Evolutionary conservation across 331 rosid species (phyloP), one percentile per base, ranked within the genome.

Genomic region (Rhamnella rubrinervis): DNA sequence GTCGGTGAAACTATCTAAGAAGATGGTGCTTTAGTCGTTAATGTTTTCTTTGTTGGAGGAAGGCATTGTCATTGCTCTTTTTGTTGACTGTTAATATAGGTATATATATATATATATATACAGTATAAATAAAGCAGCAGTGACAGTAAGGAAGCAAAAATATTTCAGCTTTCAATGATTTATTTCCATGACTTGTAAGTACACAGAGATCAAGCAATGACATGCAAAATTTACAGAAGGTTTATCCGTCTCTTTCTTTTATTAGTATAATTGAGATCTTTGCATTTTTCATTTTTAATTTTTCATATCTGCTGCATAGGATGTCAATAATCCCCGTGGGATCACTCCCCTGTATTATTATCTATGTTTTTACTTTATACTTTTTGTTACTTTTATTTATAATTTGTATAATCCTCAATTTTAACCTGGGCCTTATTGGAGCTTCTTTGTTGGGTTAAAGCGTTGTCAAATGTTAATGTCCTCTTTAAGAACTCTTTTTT

Each of bases 21-120:
- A 71, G 71, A 68, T 59, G 71, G 71, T 59, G 39, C 73, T 73
- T 41, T 65, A 66, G 68, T 85, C 70, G 72, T 60, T 72, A 56
- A 58, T 63, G 66, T 59, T 60, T 67, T 81, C 73, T 67, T 65
- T 79, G 67, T 20, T 71, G 77, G 55, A 63, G 59, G 85, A 76
- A 65, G 68, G 85, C 83, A 39, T 46, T 77, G 82, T 73, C 84
- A 40, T 83, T 78, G 76, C 70, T 73, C 72, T 65, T 85, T 82
- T 71, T 75, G 71, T 71, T 76, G 68, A 77, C 44, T 67, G 84
- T 82, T 71, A 73, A 69, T 86, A 89, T 82, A 72, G 83, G 71
- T 58, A 60, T 57, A 69, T 21, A 11, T 21, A 18, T 3, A 49
- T 49, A 49, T 49, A 49, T 49, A 49, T 49, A 69, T 71, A 62